Evolutionary conservation across 257 asterid species (phyloP), one percentile per base, ranked within the genome.

Genomic region (Ophiorrhiza pumila): DNA sequence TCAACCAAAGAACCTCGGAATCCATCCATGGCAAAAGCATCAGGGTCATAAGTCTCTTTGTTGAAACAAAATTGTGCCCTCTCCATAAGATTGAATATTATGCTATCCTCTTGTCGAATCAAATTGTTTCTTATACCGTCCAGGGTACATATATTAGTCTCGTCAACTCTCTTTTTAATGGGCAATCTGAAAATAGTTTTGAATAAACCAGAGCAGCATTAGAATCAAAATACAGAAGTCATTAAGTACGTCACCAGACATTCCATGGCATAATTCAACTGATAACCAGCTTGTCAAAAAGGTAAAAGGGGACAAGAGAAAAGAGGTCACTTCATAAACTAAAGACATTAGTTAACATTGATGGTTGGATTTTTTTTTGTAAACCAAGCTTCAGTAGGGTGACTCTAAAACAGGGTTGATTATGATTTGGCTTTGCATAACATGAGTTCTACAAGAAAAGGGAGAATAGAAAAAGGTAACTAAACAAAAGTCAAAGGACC

Each of bases 91-190:
- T 87, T 76, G 78, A 88, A 94, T 72, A 94, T 94, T 69, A 95
- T 94, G 84, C 95, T 92, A 66, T 94, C 99, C 85, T 94, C 98
- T 77, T 91, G 99, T 57, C 89, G 85, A 29, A 94, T 95, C 73
- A 95, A 85, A 3, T 95, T 92, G 83, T 63, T 85, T 77, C 99
- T 80, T 64, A 95, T 89, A 55, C 97, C 99, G 6, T 92, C 97
- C 35, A 95, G 95, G 63, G 99, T 89, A 76, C 89, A 89, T 73
- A 91, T 82, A 73, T 86, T 81, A 3, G 89, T 83, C 85, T 89
- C 98, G 47, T 95, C 99, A 22, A 95, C 73, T 84, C 99, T 86
- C 25, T 67, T 74, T 74, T 84, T 95, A 29, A 71, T 58, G 58
- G 79, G 71, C 78, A 73, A 68, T 71, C 98, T 91, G 79, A 65